A percentile compares a stretch with the other conserved stretches of the same genome.
These are phyloP conservation scores for Fistulina hepatica DNA, from an alignment of 1,284 basidiomycete genomes.

Conservation along the genomic window DNA sequence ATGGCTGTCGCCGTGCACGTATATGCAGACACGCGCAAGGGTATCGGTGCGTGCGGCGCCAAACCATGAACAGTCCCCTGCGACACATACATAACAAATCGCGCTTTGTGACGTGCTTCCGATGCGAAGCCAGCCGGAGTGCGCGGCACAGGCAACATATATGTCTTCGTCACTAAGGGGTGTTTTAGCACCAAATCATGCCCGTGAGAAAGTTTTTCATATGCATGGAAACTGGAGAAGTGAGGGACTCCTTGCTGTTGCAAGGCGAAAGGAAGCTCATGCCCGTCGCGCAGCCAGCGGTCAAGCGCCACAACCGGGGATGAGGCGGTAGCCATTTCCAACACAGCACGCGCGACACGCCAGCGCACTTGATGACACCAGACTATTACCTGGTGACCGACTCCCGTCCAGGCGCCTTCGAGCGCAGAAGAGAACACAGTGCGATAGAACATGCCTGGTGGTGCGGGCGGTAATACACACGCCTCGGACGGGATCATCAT, in stretches of 20 bases:
- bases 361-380: conserved; percentile 98
- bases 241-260: conserved; percentile 4
- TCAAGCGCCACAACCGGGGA: conserved; percentile 32
- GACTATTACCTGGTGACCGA: conserved; percentile 94
- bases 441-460: conserved; percentile 31
- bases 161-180: conserved; percentile 33
- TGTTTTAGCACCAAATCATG: conserved; percentile 32
- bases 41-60: conserved; percentile 33
- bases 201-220: conserved; percentile 12
- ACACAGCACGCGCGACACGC: conserved; percentile 68
- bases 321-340: conserved; percentile 48
- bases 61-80: conserved; percentile 41
- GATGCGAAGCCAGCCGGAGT: too few species aligned
- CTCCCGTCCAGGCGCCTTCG: conserved; percentile 87
- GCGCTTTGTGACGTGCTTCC: conserved; percentile 12
- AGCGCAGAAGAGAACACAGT: conserved; percentile 82
- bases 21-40: conserved; percentile 35
- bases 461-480: conserved; percentile 50
- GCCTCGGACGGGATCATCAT: conserved; percentile 89
- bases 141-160: conserved; percentile 37
- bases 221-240: too few species aligned
- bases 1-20: conserved; percentile 32
- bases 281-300: conserved; percentile 56
- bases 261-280: conserved; percentile 25
- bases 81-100: conserved; percentile 48